Evolutionary conservation across 192 early-diverging fungal species (phyloP).

Genomic region (Radiomyces spectabilis): DNA sequence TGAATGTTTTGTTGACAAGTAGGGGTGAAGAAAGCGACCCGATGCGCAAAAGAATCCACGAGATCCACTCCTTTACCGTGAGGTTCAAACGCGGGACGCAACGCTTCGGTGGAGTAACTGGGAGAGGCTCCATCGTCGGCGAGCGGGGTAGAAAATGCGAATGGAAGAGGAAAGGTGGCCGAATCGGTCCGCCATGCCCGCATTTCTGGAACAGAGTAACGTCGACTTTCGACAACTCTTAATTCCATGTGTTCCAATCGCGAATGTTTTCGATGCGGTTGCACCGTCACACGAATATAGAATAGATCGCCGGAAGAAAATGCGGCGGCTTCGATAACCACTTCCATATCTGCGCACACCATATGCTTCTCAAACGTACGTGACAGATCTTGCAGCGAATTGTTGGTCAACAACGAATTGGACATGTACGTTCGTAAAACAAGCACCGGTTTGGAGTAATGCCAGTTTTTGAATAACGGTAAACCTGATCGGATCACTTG

Average conservation of each 20-base stretch:
- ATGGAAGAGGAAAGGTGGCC: constrained; percentile 4
- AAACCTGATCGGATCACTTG: constrained; percentile 1
- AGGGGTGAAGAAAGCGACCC: constrained; percentile 16
- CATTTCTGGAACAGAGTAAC: constrained; percentile 11
- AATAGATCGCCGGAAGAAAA: constrained; percentile 22
- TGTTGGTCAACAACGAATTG: constrained; percentile 7
- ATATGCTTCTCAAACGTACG: constrained; percentile 17
- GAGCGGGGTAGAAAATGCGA: not conserved
- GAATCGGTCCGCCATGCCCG: constrained; percentile 5
- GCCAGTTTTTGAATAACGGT: constrained; percentile 1
- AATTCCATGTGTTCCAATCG: constrained; percentile 14
- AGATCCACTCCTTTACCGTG: constrained; percentile 5
- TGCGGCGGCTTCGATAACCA: constrained; percentile 5
- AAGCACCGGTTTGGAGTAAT: constrained; percentile 12
- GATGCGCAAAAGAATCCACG: constrained; percentile 8
- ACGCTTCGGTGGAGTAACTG: not conserved
- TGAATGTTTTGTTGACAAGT: constrained; percentile 11
- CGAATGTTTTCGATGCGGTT: constrained; percentile 13
- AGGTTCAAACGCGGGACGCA: constrained; percentile 1
- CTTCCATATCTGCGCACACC: not conserved
- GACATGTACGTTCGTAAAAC: constrained; percentile 21
- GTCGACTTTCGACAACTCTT: constrained; percentile 6
- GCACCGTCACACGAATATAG: constrained; percentile 1
- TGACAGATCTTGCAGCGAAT: constrained; percentile 17
- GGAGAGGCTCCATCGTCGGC: not conserved